phyloP scores from a whole-genome alignment of 129 eudicot species.

The Helianthus annuus region HanXRQr2.0-SUNRISE NC_035444.2:71253757-71254256 shows the following conservation, averaged over 20 bases:
- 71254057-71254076: conserved; percentile 9
- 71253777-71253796: not conserved
- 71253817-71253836: conserved; percentile 18
- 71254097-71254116: conserved; percentile 26
- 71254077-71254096: conserved; percentile 14
- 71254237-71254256: too few relatives aligned
- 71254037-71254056: conserved; percentile 30
- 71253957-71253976: conserved; percentile 23
- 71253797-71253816: conserved; percentile 8
- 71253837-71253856: conserved; percentile 1
- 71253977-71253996: conserved; percentile 34
- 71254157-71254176: too few relatives aligned
- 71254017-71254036: not conserved
- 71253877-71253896: not conserved
- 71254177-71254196: conserved; percentile 16
- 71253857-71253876: conserved; percentile 13
- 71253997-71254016: conserved; percentile 17
- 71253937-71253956: conserved; percentile 31
- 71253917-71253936: conserved; percentile 28
- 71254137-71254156: conserved; percentile 28
- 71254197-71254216: conserved; percentile 32
- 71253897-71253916: conserved; percentile 24
- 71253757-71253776: not conserved
- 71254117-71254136: conserved; percentile 31
- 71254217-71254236: conserved; percentile 15